Percentiles rank a stretch among this genome's conserved stretches.
Evolutionary conservation across 1,284 basidiomycete species (phyloP).

Genomic region (Trichosporon sp.): DNA sequence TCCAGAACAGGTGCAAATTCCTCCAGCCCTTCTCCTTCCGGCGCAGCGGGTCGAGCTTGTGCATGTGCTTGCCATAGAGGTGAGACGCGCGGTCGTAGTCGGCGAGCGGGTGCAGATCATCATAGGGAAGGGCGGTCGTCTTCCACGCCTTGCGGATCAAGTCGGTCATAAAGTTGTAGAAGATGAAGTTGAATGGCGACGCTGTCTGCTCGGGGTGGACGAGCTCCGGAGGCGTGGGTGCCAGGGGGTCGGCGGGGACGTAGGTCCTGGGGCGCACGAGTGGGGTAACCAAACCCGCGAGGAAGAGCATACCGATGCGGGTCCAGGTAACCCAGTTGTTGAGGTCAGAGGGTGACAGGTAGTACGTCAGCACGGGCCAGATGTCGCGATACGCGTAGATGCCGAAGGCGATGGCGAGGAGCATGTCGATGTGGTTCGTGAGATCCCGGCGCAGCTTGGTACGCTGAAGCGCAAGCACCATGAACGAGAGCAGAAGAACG

Average conservation of each 20-base stretch:
- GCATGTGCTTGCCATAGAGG: slow-evolving; percentile 47
- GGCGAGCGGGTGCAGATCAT: slow-evolving; percentile 55
- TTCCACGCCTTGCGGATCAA: slow-evolving; percentile 53
- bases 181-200: slow-evolving; percentile 56
- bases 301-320: slow-evolving; percentile 47
- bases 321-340: slow-evolving; percentile 48
- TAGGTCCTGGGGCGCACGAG: slow-evolving; percentile 54
- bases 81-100: slow-evolving; percentile 57
- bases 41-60: slow-evolving; percentile 45
- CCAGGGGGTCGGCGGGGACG: slow-evolving; percentile 50
- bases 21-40: slow-evolving; percentile 36
- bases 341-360: slow-evolving; percentile 51
- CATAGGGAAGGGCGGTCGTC: slow-evolving; percentile 40
- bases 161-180: slow-evolving; percentile 60
- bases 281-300: slow-evolving; percentile 53
- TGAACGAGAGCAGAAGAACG: slow-evolving; percentile 39
- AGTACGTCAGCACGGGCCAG: slow-evolving; percentile 59
- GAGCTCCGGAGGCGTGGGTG: slow-evolving; percentile 46
- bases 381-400: slow-evolving; percentile 63
- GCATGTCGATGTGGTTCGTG: slow-evolving; percentile 41
- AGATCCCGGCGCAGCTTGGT: slow-evolving; percentile 39
- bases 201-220: slow-evolving; percentile 64
- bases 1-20: slow-evolving; percentile 32
- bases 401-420: slow-evolving; percentile 51
- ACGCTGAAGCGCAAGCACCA: slow-evolving; percentile 37